These are phyloP conservation scores for Neofusicoccum umdonicola DNA, from an alignment of 2,329 filamentous ascomycete species.

Conservation along the genomic window DNA sequence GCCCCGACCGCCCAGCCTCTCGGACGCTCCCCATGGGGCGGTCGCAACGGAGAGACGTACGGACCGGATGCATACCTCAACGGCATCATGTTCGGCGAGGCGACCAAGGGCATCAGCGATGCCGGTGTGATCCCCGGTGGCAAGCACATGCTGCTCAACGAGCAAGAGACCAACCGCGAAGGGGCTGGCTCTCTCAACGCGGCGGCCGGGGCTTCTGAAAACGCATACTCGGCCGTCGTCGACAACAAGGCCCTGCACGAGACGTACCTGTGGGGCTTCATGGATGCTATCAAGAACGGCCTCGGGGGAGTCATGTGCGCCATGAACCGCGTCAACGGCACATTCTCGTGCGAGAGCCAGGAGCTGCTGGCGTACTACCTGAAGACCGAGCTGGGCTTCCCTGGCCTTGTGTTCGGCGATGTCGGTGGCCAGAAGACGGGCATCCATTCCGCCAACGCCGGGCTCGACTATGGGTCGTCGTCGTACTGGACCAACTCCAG, in stretches of 20 bases:
- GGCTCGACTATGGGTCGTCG: conserved; percentile 22
- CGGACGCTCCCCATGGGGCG: conserved; percentile 1
- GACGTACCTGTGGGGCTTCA: conserved; percentile 78
- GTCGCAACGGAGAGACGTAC: background rate
- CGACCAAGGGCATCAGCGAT: background rate
- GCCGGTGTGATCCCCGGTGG: conserved; percentile 66
- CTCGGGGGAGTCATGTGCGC: conserved; percentile 76
- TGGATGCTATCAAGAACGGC: conserved; percentile 67
- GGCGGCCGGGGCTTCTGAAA: background rate
- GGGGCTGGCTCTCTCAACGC: conserved; percentile 6
- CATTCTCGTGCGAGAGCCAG: conserved; percentile 46
- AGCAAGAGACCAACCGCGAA: conserved; percentile 55
- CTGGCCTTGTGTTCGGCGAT: conserved; percentile 26
- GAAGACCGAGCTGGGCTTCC: conserved; percentile 48
- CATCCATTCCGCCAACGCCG: conserved; percentile 27
- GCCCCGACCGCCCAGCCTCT: background rate
- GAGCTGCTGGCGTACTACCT: conserved; percentile 46
- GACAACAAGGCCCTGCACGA: conserved; percentile 70
- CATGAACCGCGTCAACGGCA: conserved; percentile 52
- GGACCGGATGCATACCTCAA: conserved; percentile 1
- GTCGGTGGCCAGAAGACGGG: conserved; percentile 27
- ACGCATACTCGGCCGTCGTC: conserved; percentile 68
- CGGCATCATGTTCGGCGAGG: background rate
- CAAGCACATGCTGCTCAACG: conserved; percentile 57
- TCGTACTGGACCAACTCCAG: conserved; percentile 25